Conservation (phyloP, 2,329 filamentous ascomycete genomes). For the Ophiostoma tasmaniense region DNA sequence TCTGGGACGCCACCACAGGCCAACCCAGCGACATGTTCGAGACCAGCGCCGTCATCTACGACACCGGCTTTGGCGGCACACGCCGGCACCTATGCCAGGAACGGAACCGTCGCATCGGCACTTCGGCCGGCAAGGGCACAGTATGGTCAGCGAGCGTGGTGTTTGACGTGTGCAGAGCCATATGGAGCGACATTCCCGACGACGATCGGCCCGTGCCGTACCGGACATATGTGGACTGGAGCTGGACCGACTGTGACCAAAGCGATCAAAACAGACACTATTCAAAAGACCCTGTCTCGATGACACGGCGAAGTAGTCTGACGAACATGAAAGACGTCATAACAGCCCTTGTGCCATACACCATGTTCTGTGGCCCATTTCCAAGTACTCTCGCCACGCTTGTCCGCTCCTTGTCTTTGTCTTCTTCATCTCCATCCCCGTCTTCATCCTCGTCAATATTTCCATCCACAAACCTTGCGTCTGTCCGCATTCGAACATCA, state of each 20-base stretch:
- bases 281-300: not conserved
- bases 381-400: not conserved
- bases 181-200: not conserved
- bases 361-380: constrained; percentile 7
- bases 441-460: not conserved
- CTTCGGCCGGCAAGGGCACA: not conserved
- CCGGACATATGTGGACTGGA: constrained; percentile 8
- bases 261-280: not conserved
- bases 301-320: not conserved
- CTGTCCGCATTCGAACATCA: constrained; percentile 1
- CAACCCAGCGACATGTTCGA: constrained; percentile 7
- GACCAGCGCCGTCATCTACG: constrained; percentile 3
- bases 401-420: not conserved
- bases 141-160: not conserved
- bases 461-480: not conserved
- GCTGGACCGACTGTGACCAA: not conserved
- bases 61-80: not conserved
- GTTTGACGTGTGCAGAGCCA: constrained; percentile 2
- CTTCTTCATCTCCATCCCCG: not conserved
- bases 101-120: constrained; percentile 3
- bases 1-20: constrained; percentile 2
- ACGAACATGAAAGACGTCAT: constrained; percentile 5
- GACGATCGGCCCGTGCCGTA: constrained; percentile 2
- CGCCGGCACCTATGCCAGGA: constrained; percentile 7
- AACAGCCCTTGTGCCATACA: constrained; percentile 2